Percentiles rank a stretch among this genome's conserved stretches.
Conservation (phyloP, 352 stramenopile species). For the Globisporangium paddicum region DNA sequence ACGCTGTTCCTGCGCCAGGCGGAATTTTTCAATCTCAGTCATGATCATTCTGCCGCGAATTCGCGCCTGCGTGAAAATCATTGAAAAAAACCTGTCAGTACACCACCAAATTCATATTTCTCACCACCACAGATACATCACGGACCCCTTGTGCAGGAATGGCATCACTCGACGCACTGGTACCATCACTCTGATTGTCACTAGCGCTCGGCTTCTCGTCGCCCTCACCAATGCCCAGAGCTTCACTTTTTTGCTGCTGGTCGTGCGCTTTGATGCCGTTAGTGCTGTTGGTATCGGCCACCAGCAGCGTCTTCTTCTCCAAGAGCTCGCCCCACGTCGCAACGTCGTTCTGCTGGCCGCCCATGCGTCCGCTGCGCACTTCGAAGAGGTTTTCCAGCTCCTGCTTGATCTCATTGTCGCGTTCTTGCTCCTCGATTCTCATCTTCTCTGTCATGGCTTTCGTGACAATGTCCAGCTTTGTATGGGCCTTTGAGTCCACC, state of each 20-base stretch:
- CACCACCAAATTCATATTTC: not conserved
- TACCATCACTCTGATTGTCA: not conserved
- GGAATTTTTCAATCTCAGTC: conserved; percentile 43
- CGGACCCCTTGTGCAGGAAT: conserved; percentile 13
- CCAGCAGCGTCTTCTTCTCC: conserved; percentile 4
- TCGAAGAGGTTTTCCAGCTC: conserved; percentile 26
- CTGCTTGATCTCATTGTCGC: conserved; percentile 19
- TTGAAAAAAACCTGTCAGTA: not conserved
- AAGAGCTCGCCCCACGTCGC: conserved; percentile 29
- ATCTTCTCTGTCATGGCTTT: conserved; percentile 19
- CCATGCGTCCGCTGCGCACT: conserved; percentile 25
- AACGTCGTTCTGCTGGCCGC: conserved; percentile 31
- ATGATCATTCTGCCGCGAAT: conserved; percentile 37
- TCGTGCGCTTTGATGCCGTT: not conserved
- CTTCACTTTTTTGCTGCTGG: not conserved
- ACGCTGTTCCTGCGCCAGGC: conserved; percentile 33
- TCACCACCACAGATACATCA: not conserved
- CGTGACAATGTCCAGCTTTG: conserved; percentile 26
- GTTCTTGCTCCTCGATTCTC: conserved; percentile 18
- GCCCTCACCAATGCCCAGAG: not conserved
- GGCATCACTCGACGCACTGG: not conserved
- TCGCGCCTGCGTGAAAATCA: conserved; percentile 15
- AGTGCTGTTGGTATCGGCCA: not conserved
- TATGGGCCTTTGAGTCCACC: conserved; percentile 32
- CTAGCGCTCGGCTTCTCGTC: not conserved